phyloP scores from a whole-genome alignment of 202 grass and related monocot genomes.

The Panicum hallii region DNA sequence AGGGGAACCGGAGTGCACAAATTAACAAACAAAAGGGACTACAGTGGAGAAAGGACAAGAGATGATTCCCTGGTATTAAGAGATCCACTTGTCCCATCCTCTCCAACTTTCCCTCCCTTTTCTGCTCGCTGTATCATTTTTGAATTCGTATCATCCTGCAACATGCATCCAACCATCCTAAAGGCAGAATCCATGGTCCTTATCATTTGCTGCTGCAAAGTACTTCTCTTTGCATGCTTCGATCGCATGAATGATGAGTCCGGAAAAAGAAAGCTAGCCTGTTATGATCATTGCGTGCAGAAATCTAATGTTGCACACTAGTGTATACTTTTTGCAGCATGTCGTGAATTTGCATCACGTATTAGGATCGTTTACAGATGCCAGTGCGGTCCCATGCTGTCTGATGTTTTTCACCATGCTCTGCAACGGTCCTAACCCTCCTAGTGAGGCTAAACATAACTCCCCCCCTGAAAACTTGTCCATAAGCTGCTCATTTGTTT shows the following conservation, averaged over 20 bases:
- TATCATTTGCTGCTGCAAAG: constrained; percentile 58
- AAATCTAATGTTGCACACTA: constrained; percentile 48
- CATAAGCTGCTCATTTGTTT: constrained; percentile 61
- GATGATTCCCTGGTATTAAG: constrained; percentile 58
- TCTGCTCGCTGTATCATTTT: constrained; percentile 49
- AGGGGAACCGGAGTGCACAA: constrained; percentile 56
- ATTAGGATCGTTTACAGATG: constrained; percentile 43
- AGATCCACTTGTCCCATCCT: constrained; percentile 52
- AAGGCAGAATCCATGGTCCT: constrained; percentile 43
- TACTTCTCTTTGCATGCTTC: constrained; percentile 46
- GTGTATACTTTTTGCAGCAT: constrained; percentile 49
- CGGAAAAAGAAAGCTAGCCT: constrained; percentile 55
- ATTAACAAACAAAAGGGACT: constrained; percentile 60
- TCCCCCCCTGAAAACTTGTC: constrained; percentile 43
- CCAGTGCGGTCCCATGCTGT: constrained; percentile 41
- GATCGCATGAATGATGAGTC: constrained; percentile 59
- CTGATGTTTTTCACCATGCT: constrained; percentile 50
- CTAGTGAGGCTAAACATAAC: constrained; percentile 37
- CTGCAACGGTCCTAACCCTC: constrained; percentile 40
- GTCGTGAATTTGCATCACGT: constrained; percentile 31
- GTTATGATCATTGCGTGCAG: constrained; percentile 54
- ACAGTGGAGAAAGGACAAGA: constrained; percentile 58
- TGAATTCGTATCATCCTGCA: constrained; percentile 39
- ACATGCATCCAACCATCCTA: constrained; percentile 49
- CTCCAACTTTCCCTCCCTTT: constrained; percentile 45